These are phyloP conservation scores for Claviceps pusilla DNA, from an alignment of 2,329 filamentous ascomycete genomes.

Conservation along the genomic window DNA sequence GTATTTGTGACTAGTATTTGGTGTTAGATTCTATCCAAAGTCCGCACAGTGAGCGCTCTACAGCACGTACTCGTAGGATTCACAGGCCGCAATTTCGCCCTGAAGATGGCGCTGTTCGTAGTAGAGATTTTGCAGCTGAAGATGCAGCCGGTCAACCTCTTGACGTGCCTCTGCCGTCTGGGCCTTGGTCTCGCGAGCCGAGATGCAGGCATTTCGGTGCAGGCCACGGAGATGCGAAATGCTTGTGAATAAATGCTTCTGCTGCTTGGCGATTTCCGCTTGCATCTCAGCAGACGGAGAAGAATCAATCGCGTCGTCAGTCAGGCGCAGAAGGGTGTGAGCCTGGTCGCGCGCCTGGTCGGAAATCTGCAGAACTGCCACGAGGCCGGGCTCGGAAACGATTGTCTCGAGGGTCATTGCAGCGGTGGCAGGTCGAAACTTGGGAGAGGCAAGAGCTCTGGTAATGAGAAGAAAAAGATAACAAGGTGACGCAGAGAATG, in stretches of 20 bases:
- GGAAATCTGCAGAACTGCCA: conserved; percentile 57
- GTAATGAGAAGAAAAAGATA: no score
- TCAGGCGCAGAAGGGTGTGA: conserved; percentile 43
- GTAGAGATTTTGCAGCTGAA: conserved; percentile 88
- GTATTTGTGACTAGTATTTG: conserved; percentile 60
- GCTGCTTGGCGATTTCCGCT: conserved; percentile 53
- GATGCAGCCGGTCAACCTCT: conserved; percentile 79
- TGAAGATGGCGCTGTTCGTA: conserved; percentile 88
- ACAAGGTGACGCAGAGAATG: neutral
- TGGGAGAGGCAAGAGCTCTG: neutral
- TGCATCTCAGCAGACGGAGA: conserved; percentile 32
- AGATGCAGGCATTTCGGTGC: conserved; percentile 67
- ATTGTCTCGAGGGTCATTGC: conserved; percentile 25
- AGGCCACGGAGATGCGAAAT: conserved; percentile 67
- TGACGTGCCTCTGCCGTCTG: conserved; percentile 74
- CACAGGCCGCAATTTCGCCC: conserved; percentile 79
- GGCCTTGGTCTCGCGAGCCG: conserved; percentile 72
- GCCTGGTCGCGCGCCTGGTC: conserved; percentile 58
- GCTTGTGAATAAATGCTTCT: conserved; percentile 66
- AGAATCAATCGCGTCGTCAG: conserved; percentile 29
- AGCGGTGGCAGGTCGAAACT: neutral
- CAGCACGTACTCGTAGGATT: conserved; percentile 67
- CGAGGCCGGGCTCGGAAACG: conserved; percentile 36
- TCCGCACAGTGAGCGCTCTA: neutral
- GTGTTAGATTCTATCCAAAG: neutral